These are phyloP conservation scores for Phylloporus rhodoxanthus DNA, from an alignment of 768 basidiomycete species.

Conservation along the genomic window DNA sequence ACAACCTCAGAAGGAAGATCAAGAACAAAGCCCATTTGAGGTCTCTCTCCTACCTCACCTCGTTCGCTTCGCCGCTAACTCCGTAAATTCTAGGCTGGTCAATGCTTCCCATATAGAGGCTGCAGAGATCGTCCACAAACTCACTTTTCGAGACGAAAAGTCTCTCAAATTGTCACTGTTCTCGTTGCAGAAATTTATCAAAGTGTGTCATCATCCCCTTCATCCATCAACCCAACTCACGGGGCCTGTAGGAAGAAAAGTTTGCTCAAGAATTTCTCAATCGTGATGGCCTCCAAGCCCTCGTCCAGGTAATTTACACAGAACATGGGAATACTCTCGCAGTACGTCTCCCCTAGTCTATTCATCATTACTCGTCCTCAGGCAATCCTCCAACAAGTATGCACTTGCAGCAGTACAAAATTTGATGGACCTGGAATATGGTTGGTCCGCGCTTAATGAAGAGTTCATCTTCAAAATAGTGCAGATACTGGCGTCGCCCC, in stretches of 20 bases:
- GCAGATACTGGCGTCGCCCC: conserved; percentile 67
- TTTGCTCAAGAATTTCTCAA: conserved; percentile 76
- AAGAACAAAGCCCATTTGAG: conserved; percentile 71
- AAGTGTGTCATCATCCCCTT: conserved; percentile 38
- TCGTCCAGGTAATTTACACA: conserved; percentile 62
- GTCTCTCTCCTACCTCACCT: conserved; percentile 37
- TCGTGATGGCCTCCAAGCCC: conserved; percentile 61
- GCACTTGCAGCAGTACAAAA: conserved; percentile 83
- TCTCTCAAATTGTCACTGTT: conserved; percentile 65
- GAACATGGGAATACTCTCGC: conserved; percentile 82
- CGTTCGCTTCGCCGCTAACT: background rate
- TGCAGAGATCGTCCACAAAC: conserved; percentile 65
- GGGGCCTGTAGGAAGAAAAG: conserved; percentile 61
- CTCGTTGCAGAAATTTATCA: conserved; percentile 73
- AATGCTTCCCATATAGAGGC: conserved; percentile 78
- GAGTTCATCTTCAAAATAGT: conserved; percentile 74
- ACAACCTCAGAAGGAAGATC: conserved; percentile 79
- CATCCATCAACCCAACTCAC: background rate
- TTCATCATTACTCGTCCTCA: conserved; percentile 2
- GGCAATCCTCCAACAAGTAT: conserved; percentile 45
- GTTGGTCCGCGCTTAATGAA: conserved; percentile 70
- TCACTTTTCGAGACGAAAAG: conserved; percentile 53
- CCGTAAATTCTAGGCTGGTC: conserved; percentile 51
- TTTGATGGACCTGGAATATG: conserved; percentile 80
- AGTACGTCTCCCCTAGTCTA: conserved; percentile 36